Conservation (phyloP, 805 yeast species). For the Phaffomyces opuntiae region DNA sequence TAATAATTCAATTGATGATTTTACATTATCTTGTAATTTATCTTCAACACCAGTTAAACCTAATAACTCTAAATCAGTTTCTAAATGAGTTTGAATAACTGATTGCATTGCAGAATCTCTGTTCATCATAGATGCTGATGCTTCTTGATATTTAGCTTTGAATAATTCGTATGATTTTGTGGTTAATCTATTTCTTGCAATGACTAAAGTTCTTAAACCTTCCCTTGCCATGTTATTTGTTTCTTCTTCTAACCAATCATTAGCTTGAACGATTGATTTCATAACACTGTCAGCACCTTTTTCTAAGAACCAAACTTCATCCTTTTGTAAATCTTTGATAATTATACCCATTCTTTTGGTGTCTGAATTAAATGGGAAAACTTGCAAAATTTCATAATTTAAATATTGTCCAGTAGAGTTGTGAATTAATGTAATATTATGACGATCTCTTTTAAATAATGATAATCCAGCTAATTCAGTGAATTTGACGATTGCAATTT, state of each 20-base stretch:
- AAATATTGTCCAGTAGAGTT: conserved; percentile 43
- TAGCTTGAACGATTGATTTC: conserved; percentile 71
- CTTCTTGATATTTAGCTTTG: conserved; percentile 55
- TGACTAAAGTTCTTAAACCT: conserved; percentile 90
- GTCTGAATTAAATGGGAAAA: conserved; percentile 93
- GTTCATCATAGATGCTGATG: conserved; percentile 70
- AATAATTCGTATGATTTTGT: conserved; percentile 54
- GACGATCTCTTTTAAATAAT: conserved; percentile 75
- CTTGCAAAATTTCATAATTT: conserved; percentile 64
- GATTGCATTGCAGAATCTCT: conserved; percentile 71
- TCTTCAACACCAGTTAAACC: conserved; percentile 98
- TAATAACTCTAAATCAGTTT: conserved; percentile 72
- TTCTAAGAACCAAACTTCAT: conserved; percentile 76
- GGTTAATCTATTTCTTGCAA: conserved; percentile 74
- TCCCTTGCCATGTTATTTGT: conserved; percentile 97
- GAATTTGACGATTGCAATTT: conserved; percentile 91
- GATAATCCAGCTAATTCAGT: conserved; percentile 82
- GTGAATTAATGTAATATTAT: conserved; percentile 62
- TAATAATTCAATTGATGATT: conserved; percentile 82
- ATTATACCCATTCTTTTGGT: conserved; percentile 95
- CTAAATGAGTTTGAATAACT: conserved; percentile 64
- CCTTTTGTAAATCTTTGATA: conserved; percentile 52
- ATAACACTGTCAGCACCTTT: conserved; percentile 98
- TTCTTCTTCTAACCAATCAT: conserved; percentile 97
- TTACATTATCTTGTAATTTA: conserved; percentile 84